Evolutionary conservation across 441 rosid genomes (phyloP), one percentile per base, ranked within the genome.

Genomic region (Rhodomyrtus psidioides): DNA sequence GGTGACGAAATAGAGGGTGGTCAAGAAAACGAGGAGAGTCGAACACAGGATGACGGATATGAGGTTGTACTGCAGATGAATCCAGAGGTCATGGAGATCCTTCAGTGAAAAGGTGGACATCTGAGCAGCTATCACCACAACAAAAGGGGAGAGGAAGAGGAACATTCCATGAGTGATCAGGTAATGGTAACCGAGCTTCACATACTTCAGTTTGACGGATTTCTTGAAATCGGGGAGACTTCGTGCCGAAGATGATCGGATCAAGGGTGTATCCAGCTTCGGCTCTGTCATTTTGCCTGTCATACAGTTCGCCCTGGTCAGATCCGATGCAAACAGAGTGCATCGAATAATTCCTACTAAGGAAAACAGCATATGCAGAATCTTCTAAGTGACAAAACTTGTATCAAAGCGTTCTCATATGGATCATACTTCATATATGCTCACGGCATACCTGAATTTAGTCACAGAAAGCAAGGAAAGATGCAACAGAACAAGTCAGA

Each of bases 91-190:
- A 53, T 86, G 86, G n/a, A 93, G 89, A 85, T 93, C 94, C 53
- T 85, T 58, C 60, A 90, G 55, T 6, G 94, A 91, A 84, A 93
- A 90, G 0, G 92, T 89, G 0, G 95, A 93, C 53, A 91, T 42
- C 82, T 93, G 94, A 3, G 92, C 94, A 4, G 91, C 92, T 14
- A 93, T 89, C 2, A 88, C 26, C 44, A 86, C 90, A 3, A 91
- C 86, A 21, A 92, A 84, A 82, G 93, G 94, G 23, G 92, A 85
- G 55, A 93, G 89, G 85, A 91, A 88, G 28, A 91, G 95, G 88
- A 88, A 91, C 95, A 93, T 92, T 82, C 92, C 93, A 90, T 93
- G 95, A n/a, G 94, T 92, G 86, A 93, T 92, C 26, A 93, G 89
- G 89, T 89, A 90, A 86, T 93, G 94, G 83, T 93, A 93, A 55